These are phyloP conservation scores for Huntiella moniliformis DNA, from an alignment of 2,329 filamentous ascomycete species.

Conservation along the genomic window DNA sequence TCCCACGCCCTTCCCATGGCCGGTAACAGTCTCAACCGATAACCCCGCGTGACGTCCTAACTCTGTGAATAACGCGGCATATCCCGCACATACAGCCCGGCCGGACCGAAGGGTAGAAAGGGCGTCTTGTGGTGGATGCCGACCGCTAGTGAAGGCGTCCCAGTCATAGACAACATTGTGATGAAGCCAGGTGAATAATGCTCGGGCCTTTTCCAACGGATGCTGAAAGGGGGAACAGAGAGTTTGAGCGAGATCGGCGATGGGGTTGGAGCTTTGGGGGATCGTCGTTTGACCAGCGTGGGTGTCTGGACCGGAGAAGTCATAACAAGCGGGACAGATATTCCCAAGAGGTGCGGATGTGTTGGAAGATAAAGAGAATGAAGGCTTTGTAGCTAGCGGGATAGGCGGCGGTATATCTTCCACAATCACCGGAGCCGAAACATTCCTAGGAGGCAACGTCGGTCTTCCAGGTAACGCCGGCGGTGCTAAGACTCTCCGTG, in stretches of 20 bases:
- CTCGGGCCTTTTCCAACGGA: conserved; percentile 74
- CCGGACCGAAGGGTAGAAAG: conserved; percentile 58
- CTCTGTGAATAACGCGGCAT: conserved; percentile 62
- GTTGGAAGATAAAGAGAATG: conserved; percentile 19
- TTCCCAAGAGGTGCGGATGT: conserved; percentile 14
- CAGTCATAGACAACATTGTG: conserved; percentile 82
- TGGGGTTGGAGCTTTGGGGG: conserved; percentile 37
- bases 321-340: conserved; percentile 63
- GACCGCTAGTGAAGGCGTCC: conserved; percentile 56
- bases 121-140: conserved; percentile 47
- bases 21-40: conserved; percentile 53
- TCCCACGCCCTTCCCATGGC: conserved; percentile 77
- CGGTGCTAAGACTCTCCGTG: neutral
- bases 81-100: conserved; percentile 79
- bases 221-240: conserved; percentile 67
- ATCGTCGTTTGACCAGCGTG: conserved; percentile 67
- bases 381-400: conserved; percentile 32
- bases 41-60: conserved; percentile 66
- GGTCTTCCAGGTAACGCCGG: neutral
- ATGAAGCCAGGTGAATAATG: conserved; percentile 88
- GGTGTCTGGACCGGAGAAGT: conserved; percentile 65
- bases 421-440: neutral
- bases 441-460: neutral
- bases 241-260: conserved; percentile 58
- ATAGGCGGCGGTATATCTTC: conserved; percentile 31